Base-by-base conservation (phyloP, 2,329 filamentous ascomycete species). In the Monosporascus sp. region DNA sequence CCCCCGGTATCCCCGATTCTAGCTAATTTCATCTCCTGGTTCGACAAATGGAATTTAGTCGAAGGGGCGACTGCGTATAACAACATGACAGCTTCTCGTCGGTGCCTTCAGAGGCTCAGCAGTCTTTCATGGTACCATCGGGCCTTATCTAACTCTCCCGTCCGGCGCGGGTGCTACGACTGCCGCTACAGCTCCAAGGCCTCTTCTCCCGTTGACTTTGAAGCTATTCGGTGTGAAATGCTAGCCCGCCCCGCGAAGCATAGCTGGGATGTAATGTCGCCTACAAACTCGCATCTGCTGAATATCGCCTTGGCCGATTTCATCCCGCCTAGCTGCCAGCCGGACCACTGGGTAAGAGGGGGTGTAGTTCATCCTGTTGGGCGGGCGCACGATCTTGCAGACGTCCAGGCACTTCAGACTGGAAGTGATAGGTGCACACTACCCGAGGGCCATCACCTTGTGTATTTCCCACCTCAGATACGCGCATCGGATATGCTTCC, bases 391-490 rank as follows among this genome's bases (percentile, higher is more conserved):
- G 43, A 46, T 24, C 41, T 14, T 14, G n/a, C 41, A 9, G 41
- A 14, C n/a, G 41, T 20, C n/a, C 11, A 14, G 35, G 18, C 20
- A 4, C 44, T 50, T 22, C 31, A 51, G 15, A 41, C 44, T 20
- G 44, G 49, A 35, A 18, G 38, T 44, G 44, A 46, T n/a, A 49
- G 11, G n/a, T 17, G 25, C 37, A 8, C n/a, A 44, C 71, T 87
- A 6, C 84, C 86, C 0, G 77, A 81, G 31, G 88, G 87, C 37
- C 86, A 95, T 67, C 91, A 97, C 68, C 78, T 96, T 37, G 83
- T 93, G 58, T 95, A 95, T 74, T 97, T 96, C 72, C 90, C 91
- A 54, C 81, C 88, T 11, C 81, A 84, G 57, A 74, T 87, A 18
- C 75, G 80, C 1, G 73, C 82, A 15, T 81, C 79, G 7, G 61